phyloP scores from a whole-genome alignment of 768 basidiomycete species.

The Boletales sp. region DNA sequence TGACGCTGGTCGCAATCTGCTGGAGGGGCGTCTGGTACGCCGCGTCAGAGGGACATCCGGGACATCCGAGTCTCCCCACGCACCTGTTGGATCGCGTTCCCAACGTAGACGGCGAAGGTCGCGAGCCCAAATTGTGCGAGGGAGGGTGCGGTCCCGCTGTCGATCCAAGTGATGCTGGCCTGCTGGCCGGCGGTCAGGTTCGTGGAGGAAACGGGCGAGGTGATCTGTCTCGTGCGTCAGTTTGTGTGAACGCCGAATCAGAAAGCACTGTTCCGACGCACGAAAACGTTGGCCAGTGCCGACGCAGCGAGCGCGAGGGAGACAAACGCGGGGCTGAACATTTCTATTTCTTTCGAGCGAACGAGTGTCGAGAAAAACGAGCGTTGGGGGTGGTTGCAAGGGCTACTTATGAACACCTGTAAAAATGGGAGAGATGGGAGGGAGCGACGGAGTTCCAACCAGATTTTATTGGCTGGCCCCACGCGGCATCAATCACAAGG shows the following conservation, averaged over 20 bases:
- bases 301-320: conserved; percentile 51
- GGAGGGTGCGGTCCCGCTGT: conserved; percentile 45
- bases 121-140: conserved; percentile 50
- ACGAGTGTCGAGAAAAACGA: conserved; percentile 25
- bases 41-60: too few relatives aligned
- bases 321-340: conserved; percentile 50
- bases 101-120: conserved; percentile 57
- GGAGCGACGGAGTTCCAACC: conserved; percentile 32
- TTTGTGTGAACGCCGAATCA: not conserved
- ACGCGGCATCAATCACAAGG: not conserved
- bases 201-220: conserved; percentile 46
- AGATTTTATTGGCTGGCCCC: not conserved
- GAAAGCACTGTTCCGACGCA: conserved; percentile 28
- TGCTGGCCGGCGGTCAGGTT: conserved; percentile 48
- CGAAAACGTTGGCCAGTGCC: conserved; percentile 54
- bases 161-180: conserved; percentile 56
- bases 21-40: conserved; percentile 52
- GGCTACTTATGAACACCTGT: not conserved
- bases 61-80: too few relatives aligned
- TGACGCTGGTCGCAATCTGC: conserved; percentile 40
- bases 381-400: conserved; percentile 16
- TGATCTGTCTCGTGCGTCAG: conserved; percentile 42
- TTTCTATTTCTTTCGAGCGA: conserved; percentile 20
- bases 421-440: not conserved
- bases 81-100: conserved; percentile 62